Percentiles rank a stretch among this genome's conserved stretches.
These are phyloP conservation scores for Psilocybe subaeruginosa DNA, from an alignment of 768 basidiomycete genomes.

Conservation along the genomic window DNA sequence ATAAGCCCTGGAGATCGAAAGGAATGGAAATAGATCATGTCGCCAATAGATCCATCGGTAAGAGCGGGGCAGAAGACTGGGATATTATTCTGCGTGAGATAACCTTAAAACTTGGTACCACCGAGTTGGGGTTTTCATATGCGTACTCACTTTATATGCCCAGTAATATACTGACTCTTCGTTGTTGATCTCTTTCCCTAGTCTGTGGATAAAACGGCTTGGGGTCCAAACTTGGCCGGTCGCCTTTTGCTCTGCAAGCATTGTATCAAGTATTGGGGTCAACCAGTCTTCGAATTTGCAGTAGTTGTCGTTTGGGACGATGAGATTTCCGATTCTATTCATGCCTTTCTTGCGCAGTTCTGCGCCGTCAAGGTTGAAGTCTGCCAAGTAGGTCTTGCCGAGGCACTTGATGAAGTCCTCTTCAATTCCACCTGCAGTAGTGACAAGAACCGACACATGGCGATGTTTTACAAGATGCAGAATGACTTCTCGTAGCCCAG, in stretches of 20 bases:
- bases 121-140: conserved; percentile 7
- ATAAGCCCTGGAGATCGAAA: conserved; percentile 84
- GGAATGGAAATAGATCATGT: conserved; percentile 99
- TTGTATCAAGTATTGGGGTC: conserved; percentile 86
- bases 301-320: conserved; percentile 98
- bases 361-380: conserved; percentile 91
- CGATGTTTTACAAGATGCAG: conserved; percentile 91
- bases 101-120: not conserved
- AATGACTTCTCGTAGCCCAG: conserved; percentile 92
- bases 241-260: conserved; percentile 87
- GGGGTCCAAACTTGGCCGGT: conserved; percentile 83
- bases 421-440: conserved; percentile 97
- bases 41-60: conserved; percentile 97
- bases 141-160: conserved; percentile 90
- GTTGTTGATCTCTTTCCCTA: conserved; percentile 98
- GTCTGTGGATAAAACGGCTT: conserved; percentile 86
- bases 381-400: conserved; percentile 93
- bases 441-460: conserved; percentile 88
- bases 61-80: conserved; percentile 98
- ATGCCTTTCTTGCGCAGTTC: conserved; percentile 86
- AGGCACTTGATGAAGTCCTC: conserved; percentile 99
- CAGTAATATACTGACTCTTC: conserved; percentile 99
- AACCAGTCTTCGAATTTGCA: conserved; percentile 99
- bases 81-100: conserved; percentile 82
- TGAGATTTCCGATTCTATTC: conserved; percentile 95